Evolutionary conservation across 176 grass and related monocot species (phyloP).

Genomic region (Paspalum vaginatum): DNA sequence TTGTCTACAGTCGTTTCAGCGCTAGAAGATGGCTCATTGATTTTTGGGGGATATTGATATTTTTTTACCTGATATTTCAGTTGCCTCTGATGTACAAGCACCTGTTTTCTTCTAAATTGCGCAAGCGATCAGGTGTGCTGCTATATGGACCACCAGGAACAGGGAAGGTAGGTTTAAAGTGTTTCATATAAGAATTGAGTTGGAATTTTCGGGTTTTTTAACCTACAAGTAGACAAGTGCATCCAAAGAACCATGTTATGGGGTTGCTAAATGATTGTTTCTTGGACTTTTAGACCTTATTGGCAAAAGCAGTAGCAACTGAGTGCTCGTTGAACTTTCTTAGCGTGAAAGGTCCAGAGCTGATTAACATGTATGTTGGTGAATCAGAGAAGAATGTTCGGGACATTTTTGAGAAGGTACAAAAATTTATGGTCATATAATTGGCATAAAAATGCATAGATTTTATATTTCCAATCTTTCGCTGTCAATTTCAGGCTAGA

Average conservation of each 20-base stretch:
- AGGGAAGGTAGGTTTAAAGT: constrained; percentile 69
- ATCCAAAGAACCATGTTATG: constrained; percentile 26
- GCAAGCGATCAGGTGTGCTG: constrained; percentile 80
- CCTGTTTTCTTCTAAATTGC: constrained; percentile 92
- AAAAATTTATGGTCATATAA: not conserved
- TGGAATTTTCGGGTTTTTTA: constrained; percentile 7
- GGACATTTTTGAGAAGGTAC: constrained; percentile 95
- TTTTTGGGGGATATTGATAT: constrained; percentile 37
- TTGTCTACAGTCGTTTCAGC: not conserved
- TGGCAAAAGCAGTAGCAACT: constrained; percentile 95
- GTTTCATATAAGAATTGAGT: constrained; percentile 1
- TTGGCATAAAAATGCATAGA: constrained; percentile 2
- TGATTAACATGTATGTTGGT: constrained; percentile 99
- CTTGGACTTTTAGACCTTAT: constrained; percentile 60
- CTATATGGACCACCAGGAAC: constrained; percentile 97
- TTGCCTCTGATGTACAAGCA: constrained; percentile 92
- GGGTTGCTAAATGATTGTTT: constrained; percentile 29
- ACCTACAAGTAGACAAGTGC: not conserved
- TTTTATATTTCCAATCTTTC: constrained; percentile 19
- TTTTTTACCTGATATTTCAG: constrained; percentile 47
- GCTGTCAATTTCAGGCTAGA: constrained; percentile 64
- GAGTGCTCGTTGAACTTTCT: constrained; percentile 95
- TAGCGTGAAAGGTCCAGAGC: constrained; percentile 91
- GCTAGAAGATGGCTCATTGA: constrained; percentile 5
- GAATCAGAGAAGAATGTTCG: constrained; percentile 99